phyloP scores from a whole-genome alignment of 495 filamentous ascomycete genomes.

The Neurospora sp. region DNA sequence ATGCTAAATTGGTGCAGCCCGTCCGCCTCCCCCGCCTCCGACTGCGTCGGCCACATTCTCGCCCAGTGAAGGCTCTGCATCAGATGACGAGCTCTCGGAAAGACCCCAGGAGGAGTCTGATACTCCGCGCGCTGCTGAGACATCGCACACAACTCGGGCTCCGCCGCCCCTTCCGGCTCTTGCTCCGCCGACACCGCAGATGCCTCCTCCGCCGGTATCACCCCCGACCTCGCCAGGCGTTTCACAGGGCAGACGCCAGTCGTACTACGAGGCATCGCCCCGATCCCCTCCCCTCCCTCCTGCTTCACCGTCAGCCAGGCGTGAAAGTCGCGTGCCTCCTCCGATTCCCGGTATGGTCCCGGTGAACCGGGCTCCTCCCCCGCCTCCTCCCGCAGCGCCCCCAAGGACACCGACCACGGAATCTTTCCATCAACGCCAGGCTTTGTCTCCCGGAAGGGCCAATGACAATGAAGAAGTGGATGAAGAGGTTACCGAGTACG shows the following conservation, averaged over 20 bases:
- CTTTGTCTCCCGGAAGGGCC: constrained; percentile 10
- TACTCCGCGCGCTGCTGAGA: constrained; percentile 28
- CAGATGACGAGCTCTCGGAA: constrained; percentile 87
- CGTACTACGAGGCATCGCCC: constrained; percentile 39
- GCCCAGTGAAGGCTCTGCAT: constrained; percentile 72
- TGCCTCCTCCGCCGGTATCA: constrained; percentile 31
- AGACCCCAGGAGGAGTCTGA: constrained; percentile 34
- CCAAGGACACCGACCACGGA: constrained; percentile 52
- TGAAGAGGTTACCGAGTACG: constrained; percentile 82
- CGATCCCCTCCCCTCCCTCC: constrained; percentile 28
- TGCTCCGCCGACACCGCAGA: constrained; percentile 10
- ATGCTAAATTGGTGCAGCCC: constrained; percentile 42
- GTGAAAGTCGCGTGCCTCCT: constrained; percentile 40
- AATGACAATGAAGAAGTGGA: constrained; percentile 58
- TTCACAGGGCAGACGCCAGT: constrained; percentile 38
- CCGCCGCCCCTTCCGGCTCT: constrained; percentile 27
- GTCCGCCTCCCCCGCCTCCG: constrained; percentile 43
- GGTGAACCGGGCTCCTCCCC: constrained; percentile 60
- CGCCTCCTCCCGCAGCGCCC: constrained; percentile 53
- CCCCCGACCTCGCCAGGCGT: constrained; percentile 46
- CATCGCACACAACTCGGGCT: constrained; percentile 23
- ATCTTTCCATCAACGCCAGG: constrained; percentile 25
- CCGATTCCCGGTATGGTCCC: constrained; percentile 41
- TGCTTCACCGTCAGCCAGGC: constrained; percentile 35
- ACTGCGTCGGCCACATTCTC: constrained; percentile 43